Conservation (phyloP, 352 stramenopile species). For the Pelagophyceae sp. region DNA sequence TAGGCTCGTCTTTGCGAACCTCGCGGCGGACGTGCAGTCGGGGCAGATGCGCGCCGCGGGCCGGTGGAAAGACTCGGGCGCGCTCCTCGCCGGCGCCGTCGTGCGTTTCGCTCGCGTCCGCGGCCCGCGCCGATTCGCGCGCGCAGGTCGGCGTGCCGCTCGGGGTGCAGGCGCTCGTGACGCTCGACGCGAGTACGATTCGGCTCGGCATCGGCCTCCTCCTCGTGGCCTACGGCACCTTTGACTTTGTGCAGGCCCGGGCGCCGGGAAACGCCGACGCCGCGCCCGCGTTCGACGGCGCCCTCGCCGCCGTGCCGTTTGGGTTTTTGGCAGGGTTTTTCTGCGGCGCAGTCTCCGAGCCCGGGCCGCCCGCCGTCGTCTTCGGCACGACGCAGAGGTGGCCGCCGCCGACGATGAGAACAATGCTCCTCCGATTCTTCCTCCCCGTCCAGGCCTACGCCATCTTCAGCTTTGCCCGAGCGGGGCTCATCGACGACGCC, state of each 20-base stretch:
- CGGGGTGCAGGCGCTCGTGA: neutral
- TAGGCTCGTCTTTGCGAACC: neutral
- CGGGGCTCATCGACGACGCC: neutral
- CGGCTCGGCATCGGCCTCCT: neutral
- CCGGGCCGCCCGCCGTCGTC: slow-evolving; percentile 15
- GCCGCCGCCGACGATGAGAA: neutral
- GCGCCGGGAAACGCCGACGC: neutral
- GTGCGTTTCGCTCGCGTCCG: too few species aligned
- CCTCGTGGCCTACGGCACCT: slow-evolving; percentile 10
- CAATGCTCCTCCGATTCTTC: slow-evolving; percentile 19
- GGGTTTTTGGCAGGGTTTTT: slow-evolving; percentile 7
- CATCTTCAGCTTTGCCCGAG: neutral
- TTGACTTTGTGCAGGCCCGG: neutral
- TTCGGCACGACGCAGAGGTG: neutral
- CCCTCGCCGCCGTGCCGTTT: neutral
- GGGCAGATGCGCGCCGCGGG: neutral
- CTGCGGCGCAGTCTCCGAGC: slow-evolving; percentile 14
- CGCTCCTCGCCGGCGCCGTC: neutral
- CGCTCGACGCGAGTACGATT: neutral
- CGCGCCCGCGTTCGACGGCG: neutral
- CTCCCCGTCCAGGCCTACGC: slow-evolving; percentile 16
- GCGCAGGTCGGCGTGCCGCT: slow-evolving; percentile 11
- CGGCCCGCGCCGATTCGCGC: too few species aligned
- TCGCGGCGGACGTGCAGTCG: neutral
- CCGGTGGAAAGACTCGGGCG: neutral